Conservation (phyloP, 2,329 filamentous ascomycete species). For the Pseudogymnoascus sp. region DNA sequence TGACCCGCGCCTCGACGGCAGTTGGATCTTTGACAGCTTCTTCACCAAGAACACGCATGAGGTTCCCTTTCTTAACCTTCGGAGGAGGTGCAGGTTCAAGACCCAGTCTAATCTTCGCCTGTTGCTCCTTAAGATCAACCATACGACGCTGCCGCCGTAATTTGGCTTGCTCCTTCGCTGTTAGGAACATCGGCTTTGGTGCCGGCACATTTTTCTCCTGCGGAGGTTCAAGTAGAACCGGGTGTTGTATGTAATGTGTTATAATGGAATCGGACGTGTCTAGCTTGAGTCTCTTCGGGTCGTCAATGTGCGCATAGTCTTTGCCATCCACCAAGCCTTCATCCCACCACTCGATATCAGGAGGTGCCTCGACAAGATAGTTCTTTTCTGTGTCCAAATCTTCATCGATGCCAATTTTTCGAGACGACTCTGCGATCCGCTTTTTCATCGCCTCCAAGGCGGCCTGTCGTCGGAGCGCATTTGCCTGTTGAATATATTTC, state of each 20-base stretch:
- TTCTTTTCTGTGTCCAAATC: conserved; percentile 82
- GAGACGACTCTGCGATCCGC: conserved; percentile 76
- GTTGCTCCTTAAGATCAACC: conserved; percentile 89
- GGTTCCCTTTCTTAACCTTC: conserved; percentile 93
- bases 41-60: conserved; percentile 94
- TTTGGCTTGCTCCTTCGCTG: conserved; percentile 83
- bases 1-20: conserved; percentile 89
- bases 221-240: conserved; percentile 80
- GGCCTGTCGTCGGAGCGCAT: conserved; percentile 77
- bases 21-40: conserved; percentile 87
- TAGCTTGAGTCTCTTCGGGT: conserved; percentile 61
- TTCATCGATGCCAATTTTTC: conserved; percentile 90
- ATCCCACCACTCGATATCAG: conserved; percentile 96
- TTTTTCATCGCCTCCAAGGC: conserved; percentile 91
- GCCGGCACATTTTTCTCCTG: conserved; percentile 75
- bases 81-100: conserved; percentile 83
- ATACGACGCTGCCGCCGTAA: conserved; percentile 81
- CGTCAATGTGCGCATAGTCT: conserved; percentile 63
- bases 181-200: conserved; percentile 87
- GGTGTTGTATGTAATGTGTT: conserved; percentile 86
- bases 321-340: conserved; percentile 72
- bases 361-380: conserved; percentile 75
- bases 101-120: conserved; percentile 89
- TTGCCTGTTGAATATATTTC: conserved; percentile 93
- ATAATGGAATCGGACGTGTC: conserved; percentile 75